phyloP scores from a whole-genome alignment of 2,329 filamentous ascomycete genomes.

The Aureobasidium leucospermi region DNA sequence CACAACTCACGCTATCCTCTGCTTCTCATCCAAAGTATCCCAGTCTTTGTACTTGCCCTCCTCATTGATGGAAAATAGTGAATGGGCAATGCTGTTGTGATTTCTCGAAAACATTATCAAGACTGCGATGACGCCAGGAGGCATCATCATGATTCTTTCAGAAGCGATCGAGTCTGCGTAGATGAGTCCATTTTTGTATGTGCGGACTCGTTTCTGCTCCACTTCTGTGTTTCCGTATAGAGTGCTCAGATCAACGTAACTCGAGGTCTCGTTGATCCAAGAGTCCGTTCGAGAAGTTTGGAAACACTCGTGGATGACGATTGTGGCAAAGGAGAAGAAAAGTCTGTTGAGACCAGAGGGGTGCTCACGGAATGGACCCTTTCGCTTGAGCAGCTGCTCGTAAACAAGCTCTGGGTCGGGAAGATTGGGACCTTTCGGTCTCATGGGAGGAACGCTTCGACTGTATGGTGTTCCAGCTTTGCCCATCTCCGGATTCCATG shows the following conservation, averaged over 20 bases:
- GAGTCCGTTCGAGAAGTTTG: conserved; percentile 34
- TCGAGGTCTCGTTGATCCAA: conserved; percentile 41
- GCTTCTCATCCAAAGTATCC: conserved; percentile 31
- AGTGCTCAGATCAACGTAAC: conserved; percentile 42
- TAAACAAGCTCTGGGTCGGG: conserved; percentile 43
- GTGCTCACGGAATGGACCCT: conserved; percentile 35
- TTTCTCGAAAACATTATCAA: conserved; percentile 40
- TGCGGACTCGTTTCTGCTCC: conserved; percentile 37
- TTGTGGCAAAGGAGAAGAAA: conserved; percentile 42
- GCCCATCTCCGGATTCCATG: conserved; percentile 45
- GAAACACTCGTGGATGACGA: conserved; percentile 44
- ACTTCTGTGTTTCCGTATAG: conserved; percentile 39
- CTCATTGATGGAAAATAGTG: conserved; percentile 37
- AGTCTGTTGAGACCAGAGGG: conserved; percentile 39
- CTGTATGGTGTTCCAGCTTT: conserved; percentile 44
- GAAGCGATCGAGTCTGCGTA: conserved; percentile 38
- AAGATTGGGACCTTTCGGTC: conserved; percentile 44
- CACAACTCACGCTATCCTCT: conserved; percentile 33
- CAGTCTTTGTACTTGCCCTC: conserved; percentile 36
- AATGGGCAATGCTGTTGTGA: conserved; percentile 38
- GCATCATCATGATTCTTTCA: conserved; percentile 43
- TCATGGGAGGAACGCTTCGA: conserved; percentile 38
- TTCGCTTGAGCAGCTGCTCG: conserved; percentile 38
- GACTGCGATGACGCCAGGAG: conserved; percentile 38
- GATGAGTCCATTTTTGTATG: conserved; percentile 37